These are phyloP conservation scores for Kuraishia piskuri DNA, from an alignment of 805 yeast species.

Conservation along the genomic window DNA sequence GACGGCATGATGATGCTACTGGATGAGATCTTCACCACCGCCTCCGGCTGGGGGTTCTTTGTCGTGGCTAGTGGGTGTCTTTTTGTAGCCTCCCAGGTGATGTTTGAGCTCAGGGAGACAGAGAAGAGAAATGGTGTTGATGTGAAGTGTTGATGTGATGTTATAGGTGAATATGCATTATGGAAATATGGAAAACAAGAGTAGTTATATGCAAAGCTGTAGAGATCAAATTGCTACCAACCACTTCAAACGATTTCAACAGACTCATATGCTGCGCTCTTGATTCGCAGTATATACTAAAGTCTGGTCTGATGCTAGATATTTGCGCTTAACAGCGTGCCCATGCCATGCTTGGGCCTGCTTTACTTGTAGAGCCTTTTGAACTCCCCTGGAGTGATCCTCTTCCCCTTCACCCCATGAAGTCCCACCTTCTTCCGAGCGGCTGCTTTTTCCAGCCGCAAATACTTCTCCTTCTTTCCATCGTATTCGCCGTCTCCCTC, in stretches of 20 bases:
- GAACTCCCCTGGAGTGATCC: slow-evolving; percentile 70
- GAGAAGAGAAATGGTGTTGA: slow-evolving; percentile 81
- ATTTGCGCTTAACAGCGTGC: no score
- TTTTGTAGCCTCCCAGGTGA: slow-evolving; percentile 81
- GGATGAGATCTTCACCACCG: slow-evolving; percentile 62
- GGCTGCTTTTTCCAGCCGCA: slow-evolving; percentile 53
- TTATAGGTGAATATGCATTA: not conserved
- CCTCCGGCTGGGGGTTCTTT: slow-evolving; percentile 58
- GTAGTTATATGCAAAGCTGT: not conserved
- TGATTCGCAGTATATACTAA: no score
- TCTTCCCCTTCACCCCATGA: slow-evolving; percentile 49
- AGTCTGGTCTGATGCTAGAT: no score
- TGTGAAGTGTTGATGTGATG: slow-evolving; percentile 53
- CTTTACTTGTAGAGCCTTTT: slow-evolving; percentile 36
- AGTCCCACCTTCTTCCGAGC: slow-evolving; percentile 51
- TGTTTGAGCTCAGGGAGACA: slow-evolving; percentile 86
- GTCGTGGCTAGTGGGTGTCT: slow-evolving; percentile 53
- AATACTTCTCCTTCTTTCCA: slow-evolving; percentile 54
- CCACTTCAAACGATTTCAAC: no score
- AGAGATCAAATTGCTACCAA: not conserved
- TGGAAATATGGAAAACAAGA: not conserved
- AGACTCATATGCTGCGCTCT: no score
- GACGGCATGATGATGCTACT: slow-evolving; percentile 72
- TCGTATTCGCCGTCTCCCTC: slow-evolving; percentile 91
- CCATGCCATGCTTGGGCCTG: no score